phyloP scores from a whole-genome alignment of 2,329 filamentous ascomycete genomes.

The Diaporthe eres region DNA sequence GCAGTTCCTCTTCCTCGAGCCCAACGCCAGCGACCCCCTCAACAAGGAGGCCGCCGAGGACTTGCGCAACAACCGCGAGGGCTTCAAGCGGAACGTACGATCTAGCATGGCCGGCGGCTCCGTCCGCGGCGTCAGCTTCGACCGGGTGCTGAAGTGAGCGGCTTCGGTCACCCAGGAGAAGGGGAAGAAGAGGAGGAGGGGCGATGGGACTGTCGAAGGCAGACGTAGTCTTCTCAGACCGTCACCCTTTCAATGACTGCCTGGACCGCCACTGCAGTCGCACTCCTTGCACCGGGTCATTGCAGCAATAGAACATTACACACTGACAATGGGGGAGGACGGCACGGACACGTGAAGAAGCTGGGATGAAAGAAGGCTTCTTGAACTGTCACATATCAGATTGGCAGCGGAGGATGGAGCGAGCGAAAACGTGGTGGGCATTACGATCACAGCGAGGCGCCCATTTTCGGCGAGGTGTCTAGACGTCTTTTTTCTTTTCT shows the following conservation, averaged over 20 bases:
- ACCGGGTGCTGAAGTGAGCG: slow-evolving; percentile 79
- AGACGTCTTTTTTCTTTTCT: not conserved
- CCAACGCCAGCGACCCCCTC: slow-evolving; percentile 95
- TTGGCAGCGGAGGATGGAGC: not conserved
- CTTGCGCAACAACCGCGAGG: slow-evolving; percentile 85
- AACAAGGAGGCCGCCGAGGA: slow-evolving; percentile 99
- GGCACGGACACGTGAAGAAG: not conserved
- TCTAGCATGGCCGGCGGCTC: slow-evolving; percentile 84
- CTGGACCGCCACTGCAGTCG: not conserved
- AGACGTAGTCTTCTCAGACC: not conserved
- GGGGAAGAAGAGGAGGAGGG: not conserved
- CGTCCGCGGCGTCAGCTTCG: slow-evolving; percentile 81
- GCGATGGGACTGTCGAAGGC: not conserved
- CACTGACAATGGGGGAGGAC: not conserved
- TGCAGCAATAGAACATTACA: slow-evolving; percentile 1
- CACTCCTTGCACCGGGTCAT: not conserved
- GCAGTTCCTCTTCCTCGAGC: slow-evolving; percentile 97
- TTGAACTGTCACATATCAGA: slow-evolving; percentile 17
- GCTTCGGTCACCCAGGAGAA: not conserved
- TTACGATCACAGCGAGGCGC: slow-evolving; percentile 36
- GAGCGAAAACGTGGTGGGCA: not conserved
- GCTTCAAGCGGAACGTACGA: slow-evolving; percentile 92
- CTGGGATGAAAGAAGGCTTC: not conserved
- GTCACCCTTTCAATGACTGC: not conserved
- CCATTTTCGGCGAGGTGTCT: slow-evolving; percentile 22